These are phyloP conservation scores for Omphalotus olearius DNA, from an alignment of 1,284 basidiomycete species.

Conservation along the genomic window DNA sequence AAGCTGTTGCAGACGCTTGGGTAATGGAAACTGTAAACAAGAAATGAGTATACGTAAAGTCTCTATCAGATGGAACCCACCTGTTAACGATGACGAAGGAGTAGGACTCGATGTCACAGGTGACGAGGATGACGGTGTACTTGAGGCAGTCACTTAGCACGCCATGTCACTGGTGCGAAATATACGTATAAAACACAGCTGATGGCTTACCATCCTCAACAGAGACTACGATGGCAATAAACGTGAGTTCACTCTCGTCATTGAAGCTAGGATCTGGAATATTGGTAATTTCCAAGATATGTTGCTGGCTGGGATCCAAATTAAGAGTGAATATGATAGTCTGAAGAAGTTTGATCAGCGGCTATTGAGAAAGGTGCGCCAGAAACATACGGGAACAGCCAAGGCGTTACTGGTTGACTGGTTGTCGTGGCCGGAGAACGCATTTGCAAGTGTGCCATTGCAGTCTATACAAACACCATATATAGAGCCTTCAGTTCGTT, in stretches of 20 bases:
- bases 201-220: conserved; percentile 15
- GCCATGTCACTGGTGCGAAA: background rate
- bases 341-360: conserved; percentile 11
- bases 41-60: background rate
- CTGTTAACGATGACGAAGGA: background rate
- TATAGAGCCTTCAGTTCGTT: conserved; percentile 13
- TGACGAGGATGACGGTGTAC: background rate
- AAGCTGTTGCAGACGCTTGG: conserved; percentile 1
- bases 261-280: conserved; percentile 22
- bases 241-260: conserved; percentile 25
- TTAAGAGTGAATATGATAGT: conserved; percentile 22
- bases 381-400: conserved; percentile 13
- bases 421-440: conserved; percentile 15
- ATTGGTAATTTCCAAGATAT: conserved; percentile 28
- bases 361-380: background rate
- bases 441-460: background rate
- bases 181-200: background rate
- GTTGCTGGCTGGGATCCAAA: conserved; percentile 23
- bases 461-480: conserved; percentile 20
- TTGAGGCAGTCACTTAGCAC: background rate
- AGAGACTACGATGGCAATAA: conserved; percentile 24
- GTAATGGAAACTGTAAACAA: background rate
- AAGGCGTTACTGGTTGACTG: conserved; percentile 4
- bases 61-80: background rate
- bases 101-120: background rate